Base-by-base conservation (phyloP, 2,329 filamentous ascomycete species). In the Botrytis hyacinthi region DNA sequence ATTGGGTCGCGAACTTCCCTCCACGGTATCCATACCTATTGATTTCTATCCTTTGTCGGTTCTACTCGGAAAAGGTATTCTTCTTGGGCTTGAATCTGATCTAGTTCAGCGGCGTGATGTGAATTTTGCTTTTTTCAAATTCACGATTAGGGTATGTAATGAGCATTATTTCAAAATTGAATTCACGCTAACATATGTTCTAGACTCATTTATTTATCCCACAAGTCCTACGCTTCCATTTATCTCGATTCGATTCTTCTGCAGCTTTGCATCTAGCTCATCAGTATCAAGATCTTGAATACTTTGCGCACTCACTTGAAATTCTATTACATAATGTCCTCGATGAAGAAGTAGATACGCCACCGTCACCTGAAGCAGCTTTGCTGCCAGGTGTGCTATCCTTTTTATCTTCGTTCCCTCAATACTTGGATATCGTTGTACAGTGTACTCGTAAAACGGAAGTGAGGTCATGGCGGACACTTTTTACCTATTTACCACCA, bases 391-490 rank as follows among this genome's bases (percentile, higher is more conserved):
- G 90, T 5, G 89, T 91, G 2, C 81, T 91, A 35, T 91, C 88
- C 0, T 85, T 91, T 14, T 81, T 91, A 73, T 92, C 92, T 0
- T 93, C 91, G 1, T 92, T 94, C 82, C 91, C 91, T 73, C 90
- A 94, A 73, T 99, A 98, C 80, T 90, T 98, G 26, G 95, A 98
- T 79, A 96, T 98, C 73, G 91, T 99, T 37, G 92, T 99, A 32
- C 96, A 97, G 83, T 99, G 96, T 83, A 98, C 96, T 1, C 92
- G 96, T 72, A 99, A 99, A 83, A 99, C 96, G 0, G 96, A 99
- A 81, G 90, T 97, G 12, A 90, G 95, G 57, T 97, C 94, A 73
- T 99, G 96, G 96, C 91, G 92, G 74, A 98, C 96, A 0, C 86
- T 99, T 1, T 99, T 99, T 82, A 90, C 91, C 7, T 94, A 98